Evolutionary conservation across 2,329 filamentous ascomycete genomes (phyloP).

Genomic region (Sporothrix brunneoviolacea): DNA sequence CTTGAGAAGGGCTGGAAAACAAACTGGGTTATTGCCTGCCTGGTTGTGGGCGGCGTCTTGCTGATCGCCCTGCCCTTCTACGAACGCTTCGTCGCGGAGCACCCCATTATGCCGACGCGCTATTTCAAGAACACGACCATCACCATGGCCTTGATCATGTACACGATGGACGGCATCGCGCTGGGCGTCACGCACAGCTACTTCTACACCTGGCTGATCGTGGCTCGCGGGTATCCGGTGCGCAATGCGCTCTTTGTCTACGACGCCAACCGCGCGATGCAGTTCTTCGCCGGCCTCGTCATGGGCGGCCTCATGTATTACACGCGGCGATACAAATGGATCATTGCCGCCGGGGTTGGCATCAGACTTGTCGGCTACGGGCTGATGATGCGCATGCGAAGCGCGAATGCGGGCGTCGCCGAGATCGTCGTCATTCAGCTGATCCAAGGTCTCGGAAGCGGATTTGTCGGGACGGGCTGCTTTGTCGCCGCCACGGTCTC

Average conservation of each 20-base stretch:
- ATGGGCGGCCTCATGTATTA: conserved; percentile 29
- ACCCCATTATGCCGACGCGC: conserved; percentile 38
- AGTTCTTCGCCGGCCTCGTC: conserved; percentile 34
- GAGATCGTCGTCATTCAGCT: conserved; percentile 43
- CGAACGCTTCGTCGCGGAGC: conserved; percentile 36
- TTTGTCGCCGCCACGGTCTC: conserved; percentile 39
- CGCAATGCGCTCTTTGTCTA: conserved; percentile 37
- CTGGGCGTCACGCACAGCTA: conserved; percentile 41
- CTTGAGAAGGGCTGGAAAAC: conserved; percentile 36
- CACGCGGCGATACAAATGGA: conserved; percentile 39
- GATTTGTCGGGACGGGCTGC: conserved; percentile 36
- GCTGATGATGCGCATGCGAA: conserved; percentile 43
- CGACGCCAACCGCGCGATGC: conserved; percentile 33
- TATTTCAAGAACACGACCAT: conserved; percentile 40
- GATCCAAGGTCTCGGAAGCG: conserved; percentile 41
- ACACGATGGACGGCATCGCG: conserved; percentile 35
- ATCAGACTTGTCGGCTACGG: conserved; percentile 43
- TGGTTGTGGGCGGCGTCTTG: conserved; percentile 30
- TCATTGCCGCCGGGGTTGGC: conserved; percentile 33
- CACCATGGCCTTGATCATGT: conserved; percentile 32
- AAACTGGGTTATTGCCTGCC: conserved; percentile 32
- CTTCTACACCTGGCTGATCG: conserved; percentile 40
- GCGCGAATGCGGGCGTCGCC: conserved; percentile 33
- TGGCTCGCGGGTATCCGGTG: conserved; percentile 34
- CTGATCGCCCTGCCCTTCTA: conserved; percentile 41